Evolutionary conservation across 2,329 filamentous ascomycete genomes (phyloP).

Genomic region (Fusarium albidum): DNA sequence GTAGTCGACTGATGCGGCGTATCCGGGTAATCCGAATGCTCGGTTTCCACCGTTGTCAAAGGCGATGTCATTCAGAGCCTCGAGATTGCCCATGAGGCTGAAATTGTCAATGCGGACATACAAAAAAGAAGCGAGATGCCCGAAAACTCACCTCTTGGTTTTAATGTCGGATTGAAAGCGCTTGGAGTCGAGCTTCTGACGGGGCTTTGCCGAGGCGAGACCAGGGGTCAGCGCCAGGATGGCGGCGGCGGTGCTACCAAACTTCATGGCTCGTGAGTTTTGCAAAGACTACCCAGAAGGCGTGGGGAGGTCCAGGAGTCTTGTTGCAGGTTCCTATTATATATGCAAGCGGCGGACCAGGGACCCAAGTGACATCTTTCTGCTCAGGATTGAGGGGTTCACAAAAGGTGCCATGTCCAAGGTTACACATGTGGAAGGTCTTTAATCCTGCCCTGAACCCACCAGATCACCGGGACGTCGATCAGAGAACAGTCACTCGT

Average conservation of each 20-base stretch:
- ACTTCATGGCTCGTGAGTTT: constrained; percentile 9
- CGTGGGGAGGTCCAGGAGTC: neutral
- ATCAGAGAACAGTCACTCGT: too few species aligned
- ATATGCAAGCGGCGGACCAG: too few species aligned
- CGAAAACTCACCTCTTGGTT: constrained; percentile 16
- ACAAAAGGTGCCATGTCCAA: too few species aligned
- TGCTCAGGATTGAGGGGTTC: too few species aligned
- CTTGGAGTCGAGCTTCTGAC: constrained; percentile 25
- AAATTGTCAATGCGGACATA: neutral
- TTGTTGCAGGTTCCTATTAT: too few species aligned
- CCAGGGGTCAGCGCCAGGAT: constrained; percentile 19
- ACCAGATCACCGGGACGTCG: too few species aligned
- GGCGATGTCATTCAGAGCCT: constrained; percentile 31
- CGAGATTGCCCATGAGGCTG: constrained; percentile 27
- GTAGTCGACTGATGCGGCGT: constrained; percentile 58
- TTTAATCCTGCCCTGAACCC: too few species aligned
- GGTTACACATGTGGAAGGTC: too few species aligned
- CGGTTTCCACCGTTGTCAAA: constrained; percentile 57
- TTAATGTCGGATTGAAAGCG: constrained; percentile 26
- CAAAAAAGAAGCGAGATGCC: neutral
- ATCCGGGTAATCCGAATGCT: constrained; percentile 61
- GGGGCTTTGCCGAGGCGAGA: constrained; percentile 10
- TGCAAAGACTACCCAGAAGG: neutral
- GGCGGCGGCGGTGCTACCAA: constrained; percentile 10
- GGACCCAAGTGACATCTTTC: too few species aligned